Evolutionary conservation across 1,139 yeast species (phyloP).

Genomic region (Arxiozyma heterogenica): DNA sequence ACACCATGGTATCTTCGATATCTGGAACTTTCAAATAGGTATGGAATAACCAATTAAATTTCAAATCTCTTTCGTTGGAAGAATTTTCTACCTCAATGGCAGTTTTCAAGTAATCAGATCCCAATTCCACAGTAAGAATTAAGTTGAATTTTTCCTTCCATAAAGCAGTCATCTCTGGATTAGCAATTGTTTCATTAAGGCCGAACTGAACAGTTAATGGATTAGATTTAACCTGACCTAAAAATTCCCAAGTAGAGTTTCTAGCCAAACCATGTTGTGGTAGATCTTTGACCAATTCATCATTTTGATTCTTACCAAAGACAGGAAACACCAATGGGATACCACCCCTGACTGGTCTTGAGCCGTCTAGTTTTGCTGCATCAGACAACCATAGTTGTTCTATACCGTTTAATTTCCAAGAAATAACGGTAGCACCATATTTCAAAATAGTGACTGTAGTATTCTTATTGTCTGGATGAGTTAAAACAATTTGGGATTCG

Average conservation of each 20-base stretch:
- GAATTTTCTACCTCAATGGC: slow-evolving; percentile 67
- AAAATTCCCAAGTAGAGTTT: slow-evolving; percentile 79
- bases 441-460: slow-evolving; percentile 61
- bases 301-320: slow-evolving; percentile 64
- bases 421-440: slow-evolving; percentile 79
- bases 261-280: slow-evolving; percentile 98
- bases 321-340: slow-evolving; percentile 93
- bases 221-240: slow-evolving; percentile 61
- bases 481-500: slow-evolving; percentile 52
- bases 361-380: slow-evolving; percentile 79
- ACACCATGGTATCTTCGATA: slow-evolving; percentile 65
- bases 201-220: slow-evolving; percentile 81
- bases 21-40: slow-evolving; percentile 75
- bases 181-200: slow-evolving; percentile 73
- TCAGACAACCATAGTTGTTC: slow-evolving; percentile 69
- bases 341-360: slow-evolving; percentile 94
- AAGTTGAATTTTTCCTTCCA: slow-evolving; percentile 74
- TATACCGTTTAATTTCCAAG: slow-evolving; percentile 64
- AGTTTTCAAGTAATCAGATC: slow-evolving; percentile 48
- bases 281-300: slow-evolving; percentile 35
- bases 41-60: slow-evolving; percentile 92
- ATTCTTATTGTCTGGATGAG: slow-evolving; percentile 44
- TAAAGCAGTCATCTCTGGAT: slow-evolving; percentile 42
- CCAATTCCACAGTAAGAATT: slow-evolving; percentile 56
- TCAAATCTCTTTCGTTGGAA: slow-evolving; percentile 47